Percentiles rank a stretch among this genome's conserved stretches.
These are phyloP conservation scores for Eucalyptus regnans DNA, from an alignment of 345 rosid species.

Conservation along the genomic window DNA sequence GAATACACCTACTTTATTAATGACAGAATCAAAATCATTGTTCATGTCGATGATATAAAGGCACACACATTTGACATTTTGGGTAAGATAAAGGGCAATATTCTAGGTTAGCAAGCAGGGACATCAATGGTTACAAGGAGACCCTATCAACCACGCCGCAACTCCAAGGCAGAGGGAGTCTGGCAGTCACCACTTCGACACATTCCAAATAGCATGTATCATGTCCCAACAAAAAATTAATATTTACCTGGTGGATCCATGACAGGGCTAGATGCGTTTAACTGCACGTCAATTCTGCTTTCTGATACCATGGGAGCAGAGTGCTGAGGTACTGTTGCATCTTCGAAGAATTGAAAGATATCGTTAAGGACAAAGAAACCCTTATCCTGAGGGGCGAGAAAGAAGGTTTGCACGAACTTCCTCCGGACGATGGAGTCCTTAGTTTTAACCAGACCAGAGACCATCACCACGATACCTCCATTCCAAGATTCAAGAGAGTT, in stretches of 20 bases:
- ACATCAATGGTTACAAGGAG: background rate
- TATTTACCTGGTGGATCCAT: slow-evolving; percentile 58
- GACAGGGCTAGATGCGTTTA: slow-evolving; percentile 32
- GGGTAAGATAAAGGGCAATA: background rate
- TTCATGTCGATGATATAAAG: background rate
- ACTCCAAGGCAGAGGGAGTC: background rate
- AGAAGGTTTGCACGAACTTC: slow-evolving; percentile 74
- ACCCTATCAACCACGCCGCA: background rate
- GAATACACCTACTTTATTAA: background rate
- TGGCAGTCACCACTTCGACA: background rate
- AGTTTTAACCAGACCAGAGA: slow-evolving; percentile 74
- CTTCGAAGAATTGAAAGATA: slow-evolving; percentile 70
- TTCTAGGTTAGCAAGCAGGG: background rate
- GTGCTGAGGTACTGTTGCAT: slow-evolving; percentile 30
- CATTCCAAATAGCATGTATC: background rate
- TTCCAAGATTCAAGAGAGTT: slow-evolving; percentile 78
- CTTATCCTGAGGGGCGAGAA: slow-evolving; percentile 94
- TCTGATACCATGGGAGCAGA: slow-evolving; percentile 41
- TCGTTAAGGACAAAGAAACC: slow-evolving; percentile 90
- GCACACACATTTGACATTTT: background rate
- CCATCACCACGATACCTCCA: slow-evolving; percentile 80
- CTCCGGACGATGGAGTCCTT: slow-evolving; percentile 52
- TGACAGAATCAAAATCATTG: background rate
- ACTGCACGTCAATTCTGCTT: slow-evolving; percentile 28
- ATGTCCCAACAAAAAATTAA: background rate